phyloP scores from a whole-genome alignment of 2,329 filamentous ascomycete species.

The Colletotrichum abscissum region DNA sequence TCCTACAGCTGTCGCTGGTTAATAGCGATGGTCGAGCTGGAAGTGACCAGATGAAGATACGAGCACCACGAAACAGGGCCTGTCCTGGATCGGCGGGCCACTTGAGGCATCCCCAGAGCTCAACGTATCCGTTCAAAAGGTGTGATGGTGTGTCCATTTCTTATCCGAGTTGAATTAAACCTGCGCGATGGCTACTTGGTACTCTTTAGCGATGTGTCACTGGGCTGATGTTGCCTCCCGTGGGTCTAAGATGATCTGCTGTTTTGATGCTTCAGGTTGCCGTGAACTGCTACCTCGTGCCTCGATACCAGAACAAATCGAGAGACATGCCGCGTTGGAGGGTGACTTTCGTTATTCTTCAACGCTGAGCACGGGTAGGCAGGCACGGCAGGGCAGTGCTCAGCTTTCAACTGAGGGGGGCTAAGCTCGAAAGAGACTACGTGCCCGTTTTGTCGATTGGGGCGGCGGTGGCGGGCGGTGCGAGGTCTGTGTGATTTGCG shows the following conservation, averaged over 20 bases:
- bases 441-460: conserved; percentile 8
- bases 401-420: neutral
- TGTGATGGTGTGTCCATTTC: neutral
- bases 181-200: neutral
- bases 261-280: neutral
- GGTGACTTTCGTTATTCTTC: neutral
- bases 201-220: neutral
- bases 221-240: neutral
- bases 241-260: neutral
- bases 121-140: neutral
- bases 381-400: conserved; percentile 2
- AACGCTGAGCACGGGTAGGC: neutral
- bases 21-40: neutral
- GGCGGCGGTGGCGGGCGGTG: neutral
- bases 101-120: neutral
- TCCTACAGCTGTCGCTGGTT: neutral
- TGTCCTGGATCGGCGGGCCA: conserved; percentile 1
- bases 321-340: neutral
- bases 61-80: neutral
- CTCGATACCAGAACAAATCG: neutral
- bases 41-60: neutral
- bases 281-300: too few species aligned
- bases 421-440: conserved; percentile 19
- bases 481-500: conserved; percentile 18
- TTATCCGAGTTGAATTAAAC: conserved; percentile 8